phyloP scores from a whole-genome alignment of 371 early-diverging fungal genomes.

The Sporodiniella umbellata region DNA sequence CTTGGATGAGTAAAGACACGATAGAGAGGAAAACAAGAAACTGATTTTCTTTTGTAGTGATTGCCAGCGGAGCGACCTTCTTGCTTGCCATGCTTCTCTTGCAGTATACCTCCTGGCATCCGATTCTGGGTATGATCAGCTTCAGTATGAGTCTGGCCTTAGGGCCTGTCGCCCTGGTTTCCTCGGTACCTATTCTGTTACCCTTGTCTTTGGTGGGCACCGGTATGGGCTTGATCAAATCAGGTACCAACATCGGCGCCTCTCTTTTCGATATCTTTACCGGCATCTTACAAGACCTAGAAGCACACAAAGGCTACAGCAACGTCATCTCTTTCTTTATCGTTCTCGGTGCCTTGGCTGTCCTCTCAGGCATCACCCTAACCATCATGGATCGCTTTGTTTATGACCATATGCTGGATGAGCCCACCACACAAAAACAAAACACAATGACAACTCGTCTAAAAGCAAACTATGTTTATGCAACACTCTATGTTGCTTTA shows the following conservation, averaged over 20 bases:
- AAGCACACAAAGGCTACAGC: constrained; percentile 43
- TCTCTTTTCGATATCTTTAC: constrained; percentile 64
- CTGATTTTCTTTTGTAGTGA: constrained; percentile 36
- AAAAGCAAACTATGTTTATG: constrained; percentile 47
- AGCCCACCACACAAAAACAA: background rate
- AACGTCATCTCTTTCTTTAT: constrained; percentile 58
- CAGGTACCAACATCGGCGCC: constrained; percentile 60
- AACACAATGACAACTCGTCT: constrained; percentile 16
- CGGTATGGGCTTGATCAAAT: constrained; percentile 69
- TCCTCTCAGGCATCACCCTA: constrained; percentile 37
- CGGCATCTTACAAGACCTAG: constrained; percentile 62
- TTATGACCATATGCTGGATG: constrained; percentile 46
- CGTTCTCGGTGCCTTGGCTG: constrained; percentile 36
- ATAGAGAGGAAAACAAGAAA: background rate
- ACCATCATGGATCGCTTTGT: constrained; percentile 38
- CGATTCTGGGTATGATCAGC: constrained; percentile 57
- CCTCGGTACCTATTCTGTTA: constrained; percentile 62
- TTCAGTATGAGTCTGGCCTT: constrained; percentile 65
- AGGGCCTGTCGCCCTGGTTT: constrained; percentile 66
- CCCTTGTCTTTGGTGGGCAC: constrained; percentile 61
- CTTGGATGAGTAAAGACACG: constrained; percentile 45
- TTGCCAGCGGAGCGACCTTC: constrained; percentile 47
- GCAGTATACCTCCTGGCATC: constrained; percentile 49
- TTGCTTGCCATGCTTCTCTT: constrained; percentile 47
- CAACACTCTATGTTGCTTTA: constrained; percentile 29